Evolutionary conservation across 352 stramenopile genomes (phyloP).

Genomic region (Globisporangium nagaii): DNA sequence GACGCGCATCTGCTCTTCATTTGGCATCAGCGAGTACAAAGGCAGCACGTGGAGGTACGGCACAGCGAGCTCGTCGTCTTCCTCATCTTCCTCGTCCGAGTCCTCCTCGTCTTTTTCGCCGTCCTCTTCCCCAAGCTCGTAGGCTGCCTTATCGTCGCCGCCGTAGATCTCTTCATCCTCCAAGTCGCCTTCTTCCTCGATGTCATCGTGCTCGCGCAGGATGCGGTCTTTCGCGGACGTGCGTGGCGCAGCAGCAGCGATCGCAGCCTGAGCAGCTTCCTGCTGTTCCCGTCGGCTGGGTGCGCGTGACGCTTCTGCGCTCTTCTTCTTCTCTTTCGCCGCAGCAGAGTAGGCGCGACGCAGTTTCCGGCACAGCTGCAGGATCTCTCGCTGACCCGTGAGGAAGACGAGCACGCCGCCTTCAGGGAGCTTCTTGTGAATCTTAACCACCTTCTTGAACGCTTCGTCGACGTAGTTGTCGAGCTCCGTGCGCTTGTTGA

Average conservation of each 20-base stretch:
- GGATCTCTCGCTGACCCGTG: conserved; percentile 95
- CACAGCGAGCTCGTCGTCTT: conserved; percentile 55
- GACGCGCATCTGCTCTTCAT: conserved; percentile 93
- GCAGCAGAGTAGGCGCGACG: conserved; percentile 38
- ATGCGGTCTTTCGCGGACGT: conserved; percentile 33
- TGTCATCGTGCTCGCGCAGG: conserved; percentile 74
- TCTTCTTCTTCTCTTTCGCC: conserved; percentile 32
- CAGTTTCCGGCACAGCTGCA: conserved; percentile 82
- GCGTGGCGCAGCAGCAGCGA: conserved; percentile 9
- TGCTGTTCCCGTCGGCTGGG: not conserved
- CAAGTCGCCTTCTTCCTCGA: conserved; percentile 74
- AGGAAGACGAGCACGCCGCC: conserved; percentile 98
- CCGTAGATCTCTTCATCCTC: conserved; percentile 64
- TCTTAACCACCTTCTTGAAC: conserved; percentile 96
- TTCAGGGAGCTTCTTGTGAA: conserved; percentile 96
- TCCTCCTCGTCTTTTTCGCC: conserved; percentile 51
- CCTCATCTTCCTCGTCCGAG: conserved; percentile 75
- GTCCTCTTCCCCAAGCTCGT: conserved; percentile 41
- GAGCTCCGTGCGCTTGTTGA: conserved; percentile 97
- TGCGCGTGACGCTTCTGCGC: conserved; percentile 11
- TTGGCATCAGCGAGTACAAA: conserved; percentile 95
- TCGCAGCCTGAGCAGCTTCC: conserved; percentile 5
- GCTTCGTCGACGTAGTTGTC: conserved; percentile 95
- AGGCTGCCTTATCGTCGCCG: conserved; percentile 34
- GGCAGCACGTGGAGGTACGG: conserved; percentile 91